Evolutionary conservation across 169 alveolate species (phyloP), one percentile per base, ranked within the genome.

Genomic region (Plasmodium gaboni): DNA sequence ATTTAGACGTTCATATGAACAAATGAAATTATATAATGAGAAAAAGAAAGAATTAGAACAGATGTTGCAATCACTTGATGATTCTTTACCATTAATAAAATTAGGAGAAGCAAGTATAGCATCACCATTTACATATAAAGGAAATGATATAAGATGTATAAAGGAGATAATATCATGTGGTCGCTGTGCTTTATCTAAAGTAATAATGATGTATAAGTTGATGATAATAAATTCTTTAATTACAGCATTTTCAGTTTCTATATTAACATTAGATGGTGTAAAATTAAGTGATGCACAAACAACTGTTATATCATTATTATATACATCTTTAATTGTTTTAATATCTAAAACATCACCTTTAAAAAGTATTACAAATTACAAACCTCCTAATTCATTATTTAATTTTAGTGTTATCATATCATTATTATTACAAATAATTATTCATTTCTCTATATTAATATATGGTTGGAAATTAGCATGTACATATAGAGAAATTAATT

Each of bases 41-140:
- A 59, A 73, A 44, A 83, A 83, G 24, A 32, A 61, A 61, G 50
- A 67, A 38, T n/a, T 83, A 50, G 91, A 83, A 44, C 38, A 68
- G 22, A 69, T 73, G 89, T 83, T 93, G 76, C 90, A 95, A 64
- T 95, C 92, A 19, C 73, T 95, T 88, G 96, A 93, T 68, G 97
- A 93, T 26, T 96, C 93, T 26, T 61, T 94, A 61, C 96, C 98
- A 13, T 85, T 94, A 50, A 87, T 96, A 42, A 94, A 98, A 74
- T 95, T 97, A 55, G 99, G 99, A 24, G 99, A 98, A 93, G 99
- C 99, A 9, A 97, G 99, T 76, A 97, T 98, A 32, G 99, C 99
- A 42, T 98, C 99, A 1, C 99, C 99, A 22, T 99, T 99, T 94
- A 98, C 99, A 9, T 97, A 97, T 71, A 97, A 97, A 67, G 97